phyloP scores from a whole-genome alignment of 2,329 filamentous ascomycete species.

The Xylaria hypoxylon region DNA sequence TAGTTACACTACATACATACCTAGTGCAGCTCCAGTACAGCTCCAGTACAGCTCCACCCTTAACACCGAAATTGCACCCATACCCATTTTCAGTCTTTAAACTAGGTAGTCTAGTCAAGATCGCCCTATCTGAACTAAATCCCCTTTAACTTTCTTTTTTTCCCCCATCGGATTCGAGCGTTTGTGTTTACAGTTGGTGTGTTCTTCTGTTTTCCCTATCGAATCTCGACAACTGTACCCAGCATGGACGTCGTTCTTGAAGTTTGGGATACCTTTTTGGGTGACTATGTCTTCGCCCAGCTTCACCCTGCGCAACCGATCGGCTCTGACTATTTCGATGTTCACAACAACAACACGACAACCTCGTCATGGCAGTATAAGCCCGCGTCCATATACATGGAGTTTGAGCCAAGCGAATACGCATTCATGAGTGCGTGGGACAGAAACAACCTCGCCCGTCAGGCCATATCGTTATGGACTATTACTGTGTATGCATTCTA shows the following conservation, averaged over 20 bases:
- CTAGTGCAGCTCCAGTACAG: neutral
- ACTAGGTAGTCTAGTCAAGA: constrained; percentile 16
- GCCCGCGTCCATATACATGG: constrained; percentile 77
- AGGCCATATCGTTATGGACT: constrained; percentile 79
- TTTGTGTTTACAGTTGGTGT: constrained; percentile 5
- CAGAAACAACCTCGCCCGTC: constrained; percentile 81
- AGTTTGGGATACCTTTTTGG: constrained; percentile 81
- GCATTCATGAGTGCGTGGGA: constrained; percentile 83
- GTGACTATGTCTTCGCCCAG: constrained; percentile 82
- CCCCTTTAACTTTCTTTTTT: neutral
- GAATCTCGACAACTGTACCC: constrained; percentile 40
- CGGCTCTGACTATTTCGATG: constrained; percentile 60
- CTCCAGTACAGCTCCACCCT: constrained; percentile 23
- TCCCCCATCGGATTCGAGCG: neutral
- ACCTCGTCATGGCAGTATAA: constrained; percentile 74
- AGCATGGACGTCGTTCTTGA: constrained; percentile 94
- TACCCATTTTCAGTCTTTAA: constrained; percentile 2
- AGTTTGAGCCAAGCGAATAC: constrained; percentile 75
- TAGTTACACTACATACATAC: neutral
- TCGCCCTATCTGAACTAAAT: neutral
- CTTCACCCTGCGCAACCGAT: constrained; percentile 69
- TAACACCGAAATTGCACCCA: constrained; percentile 26
- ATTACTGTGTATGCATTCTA: constrained; percentile 79
- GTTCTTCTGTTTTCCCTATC: constrained; percentile 12
- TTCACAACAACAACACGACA: constrained; percentile 60